phyloP scores from a whole-genome alignment of 2,329 filamentous ascomycete species.

The Pseudohalonectria lignicola region DNA sequence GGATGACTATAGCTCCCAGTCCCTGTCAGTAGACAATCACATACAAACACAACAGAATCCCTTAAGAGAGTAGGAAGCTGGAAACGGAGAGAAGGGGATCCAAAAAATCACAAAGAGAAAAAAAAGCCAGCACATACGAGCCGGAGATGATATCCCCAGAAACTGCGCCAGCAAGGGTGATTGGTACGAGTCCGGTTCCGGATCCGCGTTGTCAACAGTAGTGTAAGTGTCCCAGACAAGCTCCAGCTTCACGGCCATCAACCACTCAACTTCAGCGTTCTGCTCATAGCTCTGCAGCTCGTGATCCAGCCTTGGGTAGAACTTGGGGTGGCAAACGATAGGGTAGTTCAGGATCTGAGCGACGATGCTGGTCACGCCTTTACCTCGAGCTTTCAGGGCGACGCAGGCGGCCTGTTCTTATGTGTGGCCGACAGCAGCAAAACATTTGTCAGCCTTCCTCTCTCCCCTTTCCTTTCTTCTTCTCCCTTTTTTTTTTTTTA shows the following conservation, averaged over 20 bases:
- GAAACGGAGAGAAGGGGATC: no score
- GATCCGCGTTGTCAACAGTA: no score
- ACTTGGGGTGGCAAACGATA: conserved; percentile 22
- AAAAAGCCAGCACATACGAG: conserved; percentile 22
- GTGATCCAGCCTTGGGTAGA: conserved; percentile 15
- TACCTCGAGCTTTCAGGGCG: conserved; percentile 18
- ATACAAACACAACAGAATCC: no score
- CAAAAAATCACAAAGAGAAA: no score
- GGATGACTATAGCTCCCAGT: conserved; percentile 18
- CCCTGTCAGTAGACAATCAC: no score
- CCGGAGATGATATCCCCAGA: conserved; percentile 18
- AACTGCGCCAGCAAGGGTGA: conserved; percentile 21
- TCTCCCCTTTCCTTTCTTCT: no score
- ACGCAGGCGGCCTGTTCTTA: conserved; percentile 14
- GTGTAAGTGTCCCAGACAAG: conserved; percentile 23
- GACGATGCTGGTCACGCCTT: conserved; percentile 18
- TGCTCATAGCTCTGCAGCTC: conserved; percentile 23
- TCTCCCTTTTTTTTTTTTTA: no score
- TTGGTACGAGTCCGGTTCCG: conserved; percentile 14
- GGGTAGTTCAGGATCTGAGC: conserved; percentile 23
- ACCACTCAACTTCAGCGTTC: conserved; percentile 18
- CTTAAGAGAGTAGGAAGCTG: no score
- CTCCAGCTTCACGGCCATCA: conserved; percentile 17
- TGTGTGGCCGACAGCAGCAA: no score
- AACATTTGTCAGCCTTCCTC: no score